Conservation (phyloP, 352 stramenopile genomes). For the Nothophytophthora sp. region DNA sequence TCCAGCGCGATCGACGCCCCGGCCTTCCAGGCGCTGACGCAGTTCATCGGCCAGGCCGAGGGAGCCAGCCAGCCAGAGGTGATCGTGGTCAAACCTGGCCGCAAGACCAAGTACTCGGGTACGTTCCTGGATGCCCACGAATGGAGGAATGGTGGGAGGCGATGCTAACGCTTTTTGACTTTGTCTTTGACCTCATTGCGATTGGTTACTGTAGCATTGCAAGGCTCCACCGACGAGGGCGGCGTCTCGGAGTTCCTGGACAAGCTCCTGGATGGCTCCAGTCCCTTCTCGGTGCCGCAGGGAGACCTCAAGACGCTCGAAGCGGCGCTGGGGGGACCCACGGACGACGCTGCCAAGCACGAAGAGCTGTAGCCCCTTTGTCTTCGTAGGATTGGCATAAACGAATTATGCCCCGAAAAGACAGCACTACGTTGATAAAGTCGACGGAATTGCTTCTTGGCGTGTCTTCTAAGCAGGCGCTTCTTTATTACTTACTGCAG, state of each 20-base stretch:
- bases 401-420: too few species aligned
- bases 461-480: slow-evolving; percentile 12
- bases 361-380: slow-evolving; percentile 35
- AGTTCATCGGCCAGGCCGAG: slow-evolving; percentile 32
- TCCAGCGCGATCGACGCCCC: slow-evolving; percentile 28
- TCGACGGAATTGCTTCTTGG: too few species aligned
- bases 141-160: background rate
- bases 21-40: slow-evolving; percentile 41
- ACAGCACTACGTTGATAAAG: too few species aligned
- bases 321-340: slow-evolving; percentile 12
- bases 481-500: slow-evolving; percentile 23
- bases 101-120: slow-evolving; percentile 66
- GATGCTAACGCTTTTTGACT: slow-evolving; percentile 5
- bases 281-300: slow-evolving; percentile 33
- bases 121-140: too few species aligned
- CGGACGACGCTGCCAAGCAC: slow-evolving; percentile 15
- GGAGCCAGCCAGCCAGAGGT: slow-evolving; percentile 23
- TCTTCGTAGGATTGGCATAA: too few species aligned
- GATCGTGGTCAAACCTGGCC: slow-evolving; percentile 63
- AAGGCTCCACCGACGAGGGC: slow-evolving; percentile 26
- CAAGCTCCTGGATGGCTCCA: slow-evolving; percentile 69
- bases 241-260: slow-evolving; percentile 53
- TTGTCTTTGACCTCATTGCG: slow-evolving; percentile 9
- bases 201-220: too few species aligned
- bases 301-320: slow-evolving; percentile 26